Percentiles rank a stretch among this genome's conserved stretches.
Evolutionary conservation across 225 moss, liverwort and hornwort genomes (phyloP).

Genomic region (Bryum argenteum): DNA sequence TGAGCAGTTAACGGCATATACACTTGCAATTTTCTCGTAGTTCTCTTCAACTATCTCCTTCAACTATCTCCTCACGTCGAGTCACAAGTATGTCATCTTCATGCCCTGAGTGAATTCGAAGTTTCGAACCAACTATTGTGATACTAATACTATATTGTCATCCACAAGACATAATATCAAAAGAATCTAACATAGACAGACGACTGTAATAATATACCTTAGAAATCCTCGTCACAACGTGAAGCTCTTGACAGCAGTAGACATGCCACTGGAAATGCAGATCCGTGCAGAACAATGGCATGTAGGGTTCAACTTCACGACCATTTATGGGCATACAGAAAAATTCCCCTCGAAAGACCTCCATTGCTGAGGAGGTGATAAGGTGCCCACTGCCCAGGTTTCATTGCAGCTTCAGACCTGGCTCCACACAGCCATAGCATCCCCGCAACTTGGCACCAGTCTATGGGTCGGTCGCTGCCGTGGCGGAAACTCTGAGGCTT

Average conservation of each 20-base stretch:
- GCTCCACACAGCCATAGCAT: constrained; percentile 1
- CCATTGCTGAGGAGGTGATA: not conserved
- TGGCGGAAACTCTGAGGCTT: not conserved
- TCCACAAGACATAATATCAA: not conserved
- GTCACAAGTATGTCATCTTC: not conserved
- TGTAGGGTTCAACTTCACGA: not conserved
- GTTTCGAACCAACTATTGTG: not conserved
- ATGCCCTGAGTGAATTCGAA: not conserved
- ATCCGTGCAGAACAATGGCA: not conserved
- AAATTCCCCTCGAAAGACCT: not conserved
- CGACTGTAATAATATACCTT: not conserved
- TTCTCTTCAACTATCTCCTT: not conserved
- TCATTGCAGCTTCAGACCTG: constrained; percentile 1
- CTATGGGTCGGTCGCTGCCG: not conserved
- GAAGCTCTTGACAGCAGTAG: not conserved
- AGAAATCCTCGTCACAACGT: not conserved
- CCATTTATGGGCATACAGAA: not conserved
- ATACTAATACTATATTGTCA: not conserved
- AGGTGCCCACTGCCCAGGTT: constrained; percentile 9
- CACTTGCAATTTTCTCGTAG: not conserved
- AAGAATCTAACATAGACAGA: not conserved
- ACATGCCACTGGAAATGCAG: constrained; percentile 1
- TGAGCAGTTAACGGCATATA: not conserved
- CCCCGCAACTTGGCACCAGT: not conserved
- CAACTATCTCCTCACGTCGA: not conserved